phyloP scores from a whole-genome alignment of 257 asterid genomes.

The Solanum chiquidenum region DNA sequence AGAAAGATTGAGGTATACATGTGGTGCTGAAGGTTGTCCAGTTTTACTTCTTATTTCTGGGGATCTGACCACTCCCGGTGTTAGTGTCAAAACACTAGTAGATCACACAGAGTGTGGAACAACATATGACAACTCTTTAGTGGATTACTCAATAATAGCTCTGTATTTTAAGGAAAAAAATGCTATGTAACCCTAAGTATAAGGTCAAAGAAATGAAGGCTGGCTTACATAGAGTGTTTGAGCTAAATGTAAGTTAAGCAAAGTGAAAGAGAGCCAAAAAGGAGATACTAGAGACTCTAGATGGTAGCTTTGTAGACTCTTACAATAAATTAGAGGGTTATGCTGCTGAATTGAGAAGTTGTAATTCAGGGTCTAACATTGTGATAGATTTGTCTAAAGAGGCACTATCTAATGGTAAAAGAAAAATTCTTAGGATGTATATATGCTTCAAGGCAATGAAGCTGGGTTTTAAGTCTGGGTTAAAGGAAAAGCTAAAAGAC shows the following conservation, averaged over 20 bases:
- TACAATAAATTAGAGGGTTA: not conserved
- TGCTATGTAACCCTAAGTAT: not conserved
- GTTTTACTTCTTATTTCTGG: no score
- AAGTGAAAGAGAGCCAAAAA: not conserved
- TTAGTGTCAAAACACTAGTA: no score
- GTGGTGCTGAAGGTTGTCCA: no score
- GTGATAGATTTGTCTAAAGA: not conserved
- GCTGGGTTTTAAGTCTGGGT: not conserved
- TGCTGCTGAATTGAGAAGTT: not conserved
- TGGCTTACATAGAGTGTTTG: not conserved
- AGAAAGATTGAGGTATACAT: no score
- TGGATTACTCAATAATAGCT: no score
- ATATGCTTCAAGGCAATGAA: not conserved
- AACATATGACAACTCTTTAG: no score
- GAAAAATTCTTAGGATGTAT: not conserved
- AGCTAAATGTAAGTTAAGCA: not conserved
- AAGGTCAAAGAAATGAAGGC: not conserved
- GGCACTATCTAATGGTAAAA: not conserved
- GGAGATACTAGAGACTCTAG: not conserved
- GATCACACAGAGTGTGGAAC: no score
- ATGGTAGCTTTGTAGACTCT: not conserved
- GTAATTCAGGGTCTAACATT: no score
- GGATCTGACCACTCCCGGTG: no score
- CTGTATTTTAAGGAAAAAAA: no score
- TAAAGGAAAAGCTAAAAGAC: not conserved